These are phyloP conservation scores for Metschnikowia proteae DNA, from an alignment of 805 yeast genomes.

Conservation along the genomic window DNA sequence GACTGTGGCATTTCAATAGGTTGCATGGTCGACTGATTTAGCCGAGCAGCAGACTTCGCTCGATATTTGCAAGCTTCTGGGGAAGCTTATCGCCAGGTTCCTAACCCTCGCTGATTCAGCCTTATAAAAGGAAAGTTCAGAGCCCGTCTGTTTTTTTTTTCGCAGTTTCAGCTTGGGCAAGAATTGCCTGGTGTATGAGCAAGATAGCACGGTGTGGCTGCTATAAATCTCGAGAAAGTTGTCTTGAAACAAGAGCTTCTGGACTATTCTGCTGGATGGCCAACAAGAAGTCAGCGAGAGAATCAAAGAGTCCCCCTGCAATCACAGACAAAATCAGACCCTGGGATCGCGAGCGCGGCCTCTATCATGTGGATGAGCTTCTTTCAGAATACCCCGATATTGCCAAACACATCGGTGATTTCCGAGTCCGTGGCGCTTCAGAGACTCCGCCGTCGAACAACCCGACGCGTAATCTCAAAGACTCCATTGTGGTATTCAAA, in stretches of 20 bases:
- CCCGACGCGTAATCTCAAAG: slow-evolving; percentile 9
- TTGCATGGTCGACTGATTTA: slow-evolving; percentile 4
- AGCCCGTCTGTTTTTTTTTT: slow-evolving; percentile 1
- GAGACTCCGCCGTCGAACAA: neutral
- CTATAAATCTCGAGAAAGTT: neutral
- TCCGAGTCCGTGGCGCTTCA: slow-evolving; percentile 16
- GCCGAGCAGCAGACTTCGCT: neutral
- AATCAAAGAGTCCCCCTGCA: neutral
- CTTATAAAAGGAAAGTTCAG: neutral
- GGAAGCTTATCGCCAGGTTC: neutral
- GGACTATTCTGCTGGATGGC: slow-evolving; percentile 2
- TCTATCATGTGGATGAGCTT: slow-evolving; percentile 5
- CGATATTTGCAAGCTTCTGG: slow-evolving; percentile 1
- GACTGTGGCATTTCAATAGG: slow-evolving; percentile 1
- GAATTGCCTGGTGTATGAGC: slow-evolving; percentile 1
- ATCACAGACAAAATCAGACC: neutral
- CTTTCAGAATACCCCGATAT: slow-evolving; percentile 18
- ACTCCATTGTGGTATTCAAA: slow-evolving; percentile 27
- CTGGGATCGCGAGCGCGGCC: neutral
- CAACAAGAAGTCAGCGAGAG: neutral
- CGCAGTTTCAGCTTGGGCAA: slow-evolving; percentile 1
- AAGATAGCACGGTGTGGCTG: neutral
- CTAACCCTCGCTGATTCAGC: neutral
- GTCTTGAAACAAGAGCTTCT: too few relatives aligned
- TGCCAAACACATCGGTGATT: slow-evolving; percentile 20